Evolutionary conservation across 2,329 filamentous ascomycete genomes (phyloP), one percentile per base, ranked within the genome.

Genomic region (Trichophyton mentagrophytes): DNA sequence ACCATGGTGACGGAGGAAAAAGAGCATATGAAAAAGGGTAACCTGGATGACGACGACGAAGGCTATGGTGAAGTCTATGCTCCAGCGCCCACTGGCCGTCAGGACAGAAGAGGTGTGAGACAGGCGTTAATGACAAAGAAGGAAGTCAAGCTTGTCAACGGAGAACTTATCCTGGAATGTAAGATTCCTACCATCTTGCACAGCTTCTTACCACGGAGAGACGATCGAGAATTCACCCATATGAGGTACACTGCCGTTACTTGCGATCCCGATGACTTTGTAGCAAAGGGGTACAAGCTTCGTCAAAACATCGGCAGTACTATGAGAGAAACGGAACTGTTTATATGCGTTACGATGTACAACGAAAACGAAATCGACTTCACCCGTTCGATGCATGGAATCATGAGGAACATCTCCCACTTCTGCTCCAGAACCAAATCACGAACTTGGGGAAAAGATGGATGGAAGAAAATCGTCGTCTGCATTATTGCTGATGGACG

Each of bases 161-260:
- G 93, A 70, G 92, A 99, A 75, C 85, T 99, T 59, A 92, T 99
- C 62, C 80, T 99, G 55, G 93, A 99, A 77, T 97, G 93, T 80
- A 99, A 99, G 77, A 99, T 99, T 66, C 93, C 95, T 0, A 99
- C 93, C 0, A 99, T 97, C 67, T 80, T 99, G 46, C 95, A 97
- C 81, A 96, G 90, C 72, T 99, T 99, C 76, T 77, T 99, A 64
- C 95, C 95, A 0, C 84, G 92, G 15, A 85, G 92, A 62, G 90
- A 96, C 70, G 92, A 96, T 72, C 81, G 92, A 64, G 93, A 99
- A 71, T 99, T 99, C 73, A 99, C 93, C 0, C 91, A 97, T 71
- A 97, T 97, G 92, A 86, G 93, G 60, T 99, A 99, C 73, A 96
- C 92, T 0, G 93, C 93, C 8, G 93, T 96, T n/a, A 99, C 93